Base-by-base conservation (phyloP, 2,329 filamentous ascomycete species). In the Grosmannia huntii region DNA sequence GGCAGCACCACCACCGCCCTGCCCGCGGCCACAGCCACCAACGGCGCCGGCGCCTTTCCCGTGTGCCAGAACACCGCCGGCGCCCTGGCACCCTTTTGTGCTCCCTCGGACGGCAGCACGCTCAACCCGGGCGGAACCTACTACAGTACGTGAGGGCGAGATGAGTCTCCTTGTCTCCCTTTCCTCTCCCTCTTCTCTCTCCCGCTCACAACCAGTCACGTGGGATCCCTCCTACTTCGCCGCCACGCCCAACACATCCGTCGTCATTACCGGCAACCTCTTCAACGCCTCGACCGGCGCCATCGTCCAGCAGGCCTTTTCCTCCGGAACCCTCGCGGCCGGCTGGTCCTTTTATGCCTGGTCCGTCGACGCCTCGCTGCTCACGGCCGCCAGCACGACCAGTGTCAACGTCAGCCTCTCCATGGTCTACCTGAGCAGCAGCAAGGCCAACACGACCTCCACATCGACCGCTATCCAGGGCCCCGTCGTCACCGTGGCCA, bases 191-290 rank as follows among this genome's bases (percentile, higher is more conserved):
- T 12, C 25, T 5, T 23, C 16, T 19, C 23, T 41, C 11, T 11
- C 38, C 27, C 12, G 38, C 25, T 25, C n/a, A 38, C 36, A 38
- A 14, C 5, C 53, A 82, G 80, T 83, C 57, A 81, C 77, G 31
- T 83, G 80, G 79, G 79, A 83, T 62, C 71, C 78, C 27, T 68
- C 73, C 55, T 77, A 71, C 68, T 81, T 79, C 70, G 70, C 71
- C 64, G 66, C 69, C 53, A 68, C 71, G 58, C 55, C 57, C 53
- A 72, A 74, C 63, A 70, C 69, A 27, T 72, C 70, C 52, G 65
- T 76, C 57, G 64, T 67, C 10, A 55, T 73, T 55, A 62, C 68
- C 5, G 72, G 69, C 63, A 67, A 68, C 64, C 73, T 73, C 62
- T 68, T 75, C 61, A 72, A 77, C 65, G 67, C 70, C 61, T 70